Evolutionary conservation across 73 alveolate species (phyloP).

Genomic region (Effrenium voratum): DNA sequence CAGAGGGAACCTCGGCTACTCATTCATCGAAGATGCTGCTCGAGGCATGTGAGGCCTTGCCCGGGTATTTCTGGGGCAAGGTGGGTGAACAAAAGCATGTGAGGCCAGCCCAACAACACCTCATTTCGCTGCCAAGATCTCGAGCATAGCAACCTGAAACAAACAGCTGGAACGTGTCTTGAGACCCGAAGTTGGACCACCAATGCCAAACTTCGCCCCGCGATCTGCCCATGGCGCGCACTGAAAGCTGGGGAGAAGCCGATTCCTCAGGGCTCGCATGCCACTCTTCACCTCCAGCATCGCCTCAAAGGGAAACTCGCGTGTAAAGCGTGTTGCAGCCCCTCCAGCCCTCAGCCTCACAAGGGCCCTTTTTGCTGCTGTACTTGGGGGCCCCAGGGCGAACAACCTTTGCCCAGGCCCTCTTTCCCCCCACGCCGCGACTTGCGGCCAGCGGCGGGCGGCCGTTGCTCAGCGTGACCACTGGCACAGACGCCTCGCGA

Average conservation of each 20-base stretch:
- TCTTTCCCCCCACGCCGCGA: neutral
- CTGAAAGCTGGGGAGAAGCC: too few species aligned
- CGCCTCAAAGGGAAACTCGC: too few species aligned
- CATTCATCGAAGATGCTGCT: neutral
- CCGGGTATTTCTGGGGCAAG: neutral
- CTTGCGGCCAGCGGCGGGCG: neutral
- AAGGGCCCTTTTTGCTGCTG: neutral
- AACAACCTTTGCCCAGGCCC: neutral
- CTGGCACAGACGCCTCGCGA: too few species aligned
- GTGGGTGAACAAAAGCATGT: neutral
- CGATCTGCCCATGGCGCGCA: too few species aligned
- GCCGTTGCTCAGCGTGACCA: neutral
- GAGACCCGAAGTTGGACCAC: too few species aligned
- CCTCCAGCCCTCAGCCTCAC: neutral
- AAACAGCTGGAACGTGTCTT: too few species aligned
- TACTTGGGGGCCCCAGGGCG: neutral
- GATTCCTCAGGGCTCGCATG: too few species aligned
- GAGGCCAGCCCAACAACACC: neutral
- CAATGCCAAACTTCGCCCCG: too few species aligned
- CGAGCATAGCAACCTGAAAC: too few species aligned
- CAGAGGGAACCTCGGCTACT: constrained; percentile 31
- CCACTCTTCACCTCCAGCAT: too few species aligned
- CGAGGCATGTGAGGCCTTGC: neutral
- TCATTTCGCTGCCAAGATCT: neutral
- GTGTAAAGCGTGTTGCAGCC: too few species aligned